phyloP scores from a whole-genome alignment of 345 rosid species.

The Murraya koenigii region DNA sequence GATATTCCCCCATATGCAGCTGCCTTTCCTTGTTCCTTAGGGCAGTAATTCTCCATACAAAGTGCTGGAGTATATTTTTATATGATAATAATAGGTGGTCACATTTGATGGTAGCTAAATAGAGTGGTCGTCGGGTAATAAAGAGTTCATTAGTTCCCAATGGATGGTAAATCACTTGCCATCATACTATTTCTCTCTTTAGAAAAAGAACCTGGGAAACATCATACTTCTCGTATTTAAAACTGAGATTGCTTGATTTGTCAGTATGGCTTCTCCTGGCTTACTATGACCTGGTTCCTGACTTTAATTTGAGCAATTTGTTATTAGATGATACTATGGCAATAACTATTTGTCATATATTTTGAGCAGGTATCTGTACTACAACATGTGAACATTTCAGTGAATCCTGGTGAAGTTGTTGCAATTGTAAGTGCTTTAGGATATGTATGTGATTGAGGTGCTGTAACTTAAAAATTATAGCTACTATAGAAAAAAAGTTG shows the following conservation, averaged over 20 bases:
- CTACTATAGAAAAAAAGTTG: too few relatives aligned
- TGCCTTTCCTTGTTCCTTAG: neutral
- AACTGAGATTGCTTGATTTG: neutral
- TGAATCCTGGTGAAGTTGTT: constrained; percentile 80
- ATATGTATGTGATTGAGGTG: too few relatives aligned
- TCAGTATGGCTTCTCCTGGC: neutral
- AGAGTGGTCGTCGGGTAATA: neutral
- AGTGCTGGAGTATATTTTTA: neutral
- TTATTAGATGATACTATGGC: neutral
- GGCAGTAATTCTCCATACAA: neutral
- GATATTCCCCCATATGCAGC: neutral
- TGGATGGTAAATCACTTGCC: neutral
- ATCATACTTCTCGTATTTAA: neutral
- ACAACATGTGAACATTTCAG: constrained; percentile 54
- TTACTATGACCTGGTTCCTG: neutral
- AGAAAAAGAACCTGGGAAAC: neutral
- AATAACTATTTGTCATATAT: neutral
- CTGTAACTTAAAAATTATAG: too few relatives aligned
- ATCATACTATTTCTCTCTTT: neutral
- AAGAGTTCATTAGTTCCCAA: neutral
- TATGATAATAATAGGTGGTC: neutral
- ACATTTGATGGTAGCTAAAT: neutral
- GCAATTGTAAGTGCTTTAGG: constrained; percentile 70
- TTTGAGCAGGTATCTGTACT: constrained; percentile 66
- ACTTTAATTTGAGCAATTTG: constrained; percentile 1